Evolutionary conservation across 2,329 filamentous ascomycete species (phyloP).

Genomic region (Chrysosporium keratinophilum): DNA sequence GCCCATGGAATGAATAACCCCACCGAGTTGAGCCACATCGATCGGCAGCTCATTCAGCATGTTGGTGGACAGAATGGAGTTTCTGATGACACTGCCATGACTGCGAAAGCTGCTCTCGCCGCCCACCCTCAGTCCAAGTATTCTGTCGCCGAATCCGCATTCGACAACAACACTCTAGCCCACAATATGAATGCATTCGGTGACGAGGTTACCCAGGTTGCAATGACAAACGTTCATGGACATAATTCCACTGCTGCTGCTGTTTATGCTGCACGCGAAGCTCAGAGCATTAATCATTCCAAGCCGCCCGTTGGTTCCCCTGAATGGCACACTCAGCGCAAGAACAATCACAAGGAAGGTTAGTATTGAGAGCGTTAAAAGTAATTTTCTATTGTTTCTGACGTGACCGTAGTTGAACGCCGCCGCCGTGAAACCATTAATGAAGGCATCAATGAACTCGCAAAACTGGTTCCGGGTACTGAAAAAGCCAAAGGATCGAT

Average conservation of each 20-base stretch:
- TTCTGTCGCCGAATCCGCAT: slow-evolving; percentile 24
- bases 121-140: slow-evolving; percentile 38
- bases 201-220: slow-evolving; percentile 33
- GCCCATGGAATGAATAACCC: slow-evolving; percentile 29
- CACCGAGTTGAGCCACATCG: slow-evolving; percentile 34
- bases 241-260: slow-evolving; percentile 52
- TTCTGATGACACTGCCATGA: slow-evolving; percentile 38
- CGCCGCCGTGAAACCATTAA: slow-evolving; percentile 96
- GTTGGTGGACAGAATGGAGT: slow-evolving; percentile 46
- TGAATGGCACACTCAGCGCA: slow-evolving; percentile 94
- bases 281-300: slow-evolving; percentile 35
- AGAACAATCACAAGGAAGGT: slow-evolving; percentile 99
- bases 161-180: slow-evolving; percentile 14
- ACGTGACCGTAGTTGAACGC: slow-evolving; percentile 63
- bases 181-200: slow-evolving; percentile 23
- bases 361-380: slow-evolving; percentile 26
- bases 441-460: slow-evolving; percentile 94
- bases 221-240: slow-evolving; percentile 28
- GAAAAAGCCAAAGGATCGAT: slow-evolving; percentile 99
- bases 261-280: slow-evolving; percentile 43
- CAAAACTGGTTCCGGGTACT: slow-evolving; percentile 93
- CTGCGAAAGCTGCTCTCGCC: slow-evolving; percentile 39
- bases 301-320: slow-evolving; percentile 92
- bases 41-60: slow-evolving; percentile 40
- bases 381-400: background rate